Percentiles rank a stretch among this genome's conserved stretches.
Evolutionary conservation across 495 filamentous ascomycete genomes (phyloP).

Genomic region (Saxispiralis lemnorum): DNA sequence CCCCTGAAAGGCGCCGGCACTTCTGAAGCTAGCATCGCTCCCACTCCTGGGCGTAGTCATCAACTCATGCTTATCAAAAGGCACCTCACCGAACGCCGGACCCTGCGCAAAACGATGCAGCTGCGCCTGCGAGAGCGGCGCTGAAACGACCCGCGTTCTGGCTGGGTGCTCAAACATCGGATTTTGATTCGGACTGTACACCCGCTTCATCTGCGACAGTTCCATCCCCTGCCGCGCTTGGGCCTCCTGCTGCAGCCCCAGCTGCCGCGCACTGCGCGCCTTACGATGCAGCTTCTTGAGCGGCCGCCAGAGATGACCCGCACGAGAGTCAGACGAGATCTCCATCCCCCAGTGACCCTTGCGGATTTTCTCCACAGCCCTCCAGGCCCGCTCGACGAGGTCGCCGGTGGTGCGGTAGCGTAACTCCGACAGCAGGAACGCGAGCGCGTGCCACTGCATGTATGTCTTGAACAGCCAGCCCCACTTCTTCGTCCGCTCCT

Average conservation of each 20-base stretch:
- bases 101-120: constrained; percentile 5
- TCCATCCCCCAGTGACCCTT: constrained; percentile 24
- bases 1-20: too few relatives aligned
- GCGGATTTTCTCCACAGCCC: constrained; percentile 41
- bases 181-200: constrained; percentile 13
- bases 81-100: constrained; percentile 9
- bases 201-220: background rate
- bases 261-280: constrained; percentile 37
- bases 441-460: constrained; percentile 67
- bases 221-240: constrained; percentile 1
- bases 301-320: constrained; percentile 57
- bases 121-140: constrained; percentile 14
- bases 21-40: too few relatives aligned
- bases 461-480: constrained; percentile 70
- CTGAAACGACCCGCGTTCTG: constrained; percentile 3
- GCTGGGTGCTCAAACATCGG: constrained; percentile 13
- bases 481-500: constrained; percentile 46
- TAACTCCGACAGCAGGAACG: constrained; percentile 59
- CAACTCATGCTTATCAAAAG: constrained; percentile 13
- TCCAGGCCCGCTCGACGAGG: constrained; percentile 67
- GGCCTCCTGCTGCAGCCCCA: constrained; percentile 22
- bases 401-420: constrained; percentile 51
- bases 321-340: constrained; percentile 31
- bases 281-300: constrained; percentile 54
- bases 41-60: constrained; percentile 3